Evolutionary conservation across 2,329 filamentous ascomycete species (phyloP), one percentile per base, ranked within the genome.

Genomic region (Colletotrichum phormii): DNA sequence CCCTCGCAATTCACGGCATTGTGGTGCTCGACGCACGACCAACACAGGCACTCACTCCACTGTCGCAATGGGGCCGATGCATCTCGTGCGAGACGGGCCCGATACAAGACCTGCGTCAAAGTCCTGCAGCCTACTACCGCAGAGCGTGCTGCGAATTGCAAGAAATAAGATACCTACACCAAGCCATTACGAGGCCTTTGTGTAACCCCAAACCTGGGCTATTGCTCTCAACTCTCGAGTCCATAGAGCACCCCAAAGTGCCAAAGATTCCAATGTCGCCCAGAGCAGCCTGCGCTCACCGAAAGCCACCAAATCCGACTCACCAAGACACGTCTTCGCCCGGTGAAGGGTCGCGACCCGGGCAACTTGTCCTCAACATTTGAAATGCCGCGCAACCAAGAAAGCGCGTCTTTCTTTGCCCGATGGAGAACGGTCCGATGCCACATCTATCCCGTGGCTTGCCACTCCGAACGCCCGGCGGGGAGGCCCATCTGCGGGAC

Each of bases 51-150:
- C 60, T 72, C 54, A 54, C 60, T 72, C 64, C 70, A 70, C 54
- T 18, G 35, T 69, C 51, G 24, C 22, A 31, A 35, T 61, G 33
- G 53, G 57, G 31, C 66, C 65, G 53, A 64, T 53, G 31, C 42
- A 63, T 55, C 54, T 69, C 53, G 37, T 35, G 65, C 66, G 57
- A 68, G 54, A 51, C 60, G 67, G 71, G 62, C 71, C 71, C 67
- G 67, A 73, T 73, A 22, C 58, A 58, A 72, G 67, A 63, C 71
- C 67, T 64, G 60, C 66, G 49, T 64, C 66, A 54, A 54, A 64
- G 53, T 70, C 64, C 69, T 63, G 58, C 64, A 37, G 29, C n/a
- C 13, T 11, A n/a, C 7, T 49, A 61, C 49, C 33, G 55, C 59
- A 24, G 22, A 42, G 4, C 46, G 2, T 51, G n/a, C 8, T 35